These are phyloP conservation scores for Pseudofabraea citricarpa DNA, from an alignment of 2,329 filamentous ascomycete species.

Conservation along the genomic window DNA sequence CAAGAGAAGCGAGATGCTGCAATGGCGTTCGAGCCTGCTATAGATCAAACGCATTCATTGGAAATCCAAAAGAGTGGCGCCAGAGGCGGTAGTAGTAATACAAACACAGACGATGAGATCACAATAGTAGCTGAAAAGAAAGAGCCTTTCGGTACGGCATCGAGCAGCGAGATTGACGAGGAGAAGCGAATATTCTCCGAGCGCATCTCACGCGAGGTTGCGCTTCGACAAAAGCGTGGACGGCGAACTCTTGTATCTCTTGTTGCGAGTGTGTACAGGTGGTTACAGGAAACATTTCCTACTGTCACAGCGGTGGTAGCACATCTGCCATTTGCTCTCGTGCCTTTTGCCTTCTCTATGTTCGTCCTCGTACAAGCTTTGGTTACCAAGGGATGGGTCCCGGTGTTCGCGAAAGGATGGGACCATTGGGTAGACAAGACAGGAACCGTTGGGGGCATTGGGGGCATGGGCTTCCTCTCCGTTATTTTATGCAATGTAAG, in stretches of 20 bases:
- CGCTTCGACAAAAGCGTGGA: slow-evolving; percentile 4
- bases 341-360: slow-evolving; percentile 71
- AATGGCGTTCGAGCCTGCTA: neutral
- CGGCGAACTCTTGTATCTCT: slow-evolving; percentile 49
- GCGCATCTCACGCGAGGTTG: slow-evolving; percentile 2
- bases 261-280: slow-evolving; percentile 40
- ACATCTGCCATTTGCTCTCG: slow-evolving; percentile 62
- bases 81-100: neutral
- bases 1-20: slow-evolving; percentile 4
- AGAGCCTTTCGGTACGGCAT: slow-evolving; percentile 2
- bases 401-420: slow-evolving; percentile 70
- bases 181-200: slow-evolving; percentile 12
- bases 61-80: neutral
- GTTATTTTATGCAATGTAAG: slow-evolving; percentile 69
- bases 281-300: slow-evolving; percentile 66
- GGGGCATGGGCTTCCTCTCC: slow-evolving; percentile 69
- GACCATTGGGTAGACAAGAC: slow-evolving; percentile 67
- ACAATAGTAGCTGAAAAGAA: slow-evolving; percentile 13
- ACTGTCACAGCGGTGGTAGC: slow-evolving; percentile 60
- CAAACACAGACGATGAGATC: slow-evolving; percentile 5
- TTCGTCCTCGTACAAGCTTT: slow-evolving; percentile 70
- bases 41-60: neutral
- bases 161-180: slow-evolving; percentile 14
- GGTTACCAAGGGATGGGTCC: slow-evolving; percentile 70
- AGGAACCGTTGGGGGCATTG: slow-evolving; percentile 62